Conservation (phyloP, 192 early-diverging fungal species). For the Umbelopsis sp. region DNA sequence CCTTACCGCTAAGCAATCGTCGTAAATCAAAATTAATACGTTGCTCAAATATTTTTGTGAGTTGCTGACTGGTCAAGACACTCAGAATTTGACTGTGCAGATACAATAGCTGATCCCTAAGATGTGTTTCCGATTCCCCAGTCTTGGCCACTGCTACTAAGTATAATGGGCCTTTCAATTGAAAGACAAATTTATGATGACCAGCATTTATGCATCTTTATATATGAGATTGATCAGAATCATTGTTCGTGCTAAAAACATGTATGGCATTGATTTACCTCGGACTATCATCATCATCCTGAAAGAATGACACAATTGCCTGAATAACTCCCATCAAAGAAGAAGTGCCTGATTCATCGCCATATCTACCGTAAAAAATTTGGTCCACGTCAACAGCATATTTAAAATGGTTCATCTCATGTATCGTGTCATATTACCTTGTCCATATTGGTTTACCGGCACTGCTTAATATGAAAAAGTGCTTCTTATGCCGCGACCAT, state of each 20-base stretch:
- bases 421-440: constrained; percentile 41
- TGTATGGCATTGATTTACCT: constrained; percentile 34
- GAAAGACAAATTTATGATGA: constrained; percentile 80
- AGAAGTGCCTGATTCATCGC: constrained; percentile 87
- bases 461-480: constrained; percentile 91
- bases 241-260: too few relatives aligned
- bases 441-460: constrained; percentile 96
- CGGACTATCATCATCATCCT: constrained; percentile 78
- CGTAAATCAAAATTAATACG: constrained; percentile 88
- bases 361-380: constrained; percentile 57
- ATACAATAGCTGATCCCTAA: constrained; percentile 77
- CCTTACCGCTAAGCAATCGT: constrained; percentile 70
- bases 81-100: constrained; percentile 86
- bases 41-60: constrained; percentile 86
- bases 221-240: neutral
- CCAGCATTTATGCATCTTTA: constrained; percentile 69
- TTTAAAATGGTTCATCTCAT: neutral
- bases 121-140: constrained; percentile 73
- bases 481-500: constrained; percentile 70
- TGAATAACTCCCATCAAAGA: constrained; percentile 89
- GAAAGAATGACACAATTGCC: constrained; percentile 85
- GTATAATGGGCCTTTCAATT: constrained; percentile 80
- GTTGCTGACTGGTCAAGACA: constrained; percentile 76
- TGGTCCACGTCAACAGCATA: neutral
- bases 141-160: constrained; percentile 81